Percentiles rank a stretch among this genome's conserved stretches.
phyloP scores from a whole-genome alignment of 2,329 filamentous ascomycete species.

The Huntiella decipiens region DNA sequence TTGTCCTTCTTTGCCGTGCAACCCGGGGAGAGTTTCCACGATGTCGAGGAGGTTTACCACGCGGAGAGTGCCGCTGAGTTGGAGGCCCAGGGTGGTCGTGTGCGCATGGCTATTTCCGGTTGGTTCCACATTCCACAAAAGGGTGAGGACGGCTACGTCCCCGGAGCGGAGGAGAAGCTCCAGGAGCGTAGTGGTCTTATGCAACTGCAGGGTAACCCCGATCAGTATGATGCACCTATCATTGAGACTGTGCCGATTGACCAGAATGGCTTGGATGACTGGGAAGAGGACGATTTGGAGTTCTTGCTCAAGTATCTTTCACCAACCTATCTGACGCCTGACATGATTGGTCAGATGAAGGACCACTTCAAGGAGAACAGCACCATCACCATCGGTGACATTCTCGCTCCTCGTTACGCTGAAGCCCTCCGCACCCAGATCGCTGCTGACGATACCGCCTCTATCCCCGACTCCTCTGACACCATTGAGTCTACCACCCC shows the following conservation, averaged over 20 bases:
- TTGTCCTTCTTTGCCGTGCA: conserved; percentile 96
- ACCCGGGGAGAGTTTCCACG: conserved; percentile 96
- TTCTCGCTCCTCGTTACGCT: conserved; percentile 64
- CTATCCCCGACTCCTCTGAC: conserved; percentile 26
- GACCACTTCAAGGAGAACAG: conserved; percentile 68
- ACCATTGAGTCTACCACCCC: conserved; percentile 38
- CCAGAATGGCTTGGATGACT: conserved; percentile 27
- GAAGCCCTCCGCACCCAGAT: conserved; percentile 53
- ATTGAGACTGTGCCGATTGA: conserved; percentile 32
- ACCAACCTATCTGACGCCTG: conserved; percentile 78
- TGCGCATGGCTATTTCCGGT: conserved; percentile 94
- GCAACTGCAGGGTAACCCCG: conserved; percentile 80
- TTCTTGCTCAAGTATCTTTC: conserved; percentile 83
- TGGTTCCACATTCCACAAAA: conserved; percentile 98
- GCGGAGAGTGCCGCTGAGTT: conserved; percentile 38
- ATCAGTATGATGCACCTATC: conserved; percentile 70
- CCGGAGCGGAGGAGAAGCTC: conserved; percentile 73
- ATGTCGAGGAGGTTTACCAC: conserved; percentile 93
- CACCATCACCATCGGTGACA: conserved; percentile 60
- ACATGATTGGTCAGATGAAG: conserved; percentile 66
- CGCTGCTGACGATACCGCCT: conserved; percentile 38
- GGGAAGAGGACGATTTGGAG: conserved; percentile 65
- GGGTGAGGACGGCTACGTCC: conserved; percentile 79
- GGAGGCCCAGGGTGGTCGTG: conserved; percentile 50
- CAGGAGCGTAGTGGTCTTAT: conserved; percentile 79